Conservation (phyloP, 441 rosid species). For the Sinapis alba region DNA sequence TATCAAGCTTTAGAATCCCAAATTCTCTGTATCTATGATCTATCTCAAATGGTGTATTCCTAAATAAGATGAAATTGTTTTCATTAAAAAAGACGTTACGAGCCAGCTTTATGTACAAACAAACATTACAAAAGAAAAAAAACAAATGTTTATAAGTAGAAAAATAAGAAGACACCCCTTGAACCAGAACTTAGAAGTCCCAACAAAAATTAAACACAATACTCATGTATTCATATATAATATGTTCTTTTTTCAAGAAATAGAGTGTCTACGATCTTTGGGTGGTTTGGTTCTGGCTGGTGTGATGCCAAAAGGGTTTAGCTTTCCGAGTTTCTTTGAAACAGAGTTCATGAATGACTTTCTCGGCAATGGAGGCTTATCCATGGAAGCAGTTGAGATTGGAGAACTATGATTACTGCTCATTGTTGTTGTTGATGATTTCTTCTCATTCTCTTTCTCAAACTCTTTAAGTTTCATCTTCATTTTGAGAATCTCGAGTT, state of each 20-base stretch:
- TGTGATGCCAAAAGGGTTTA: constrained; percentile 69
- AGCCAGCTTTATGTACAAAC: constrained; percentile 21
- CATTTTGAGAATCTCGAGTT: constrained; percentile 75
- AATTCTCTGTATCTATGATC: constrained; percentile 34
- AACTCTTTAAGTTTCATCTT: constrained; percentile 82
- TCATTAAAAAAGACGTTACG: neutral
- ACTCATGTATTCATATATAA: neutral
- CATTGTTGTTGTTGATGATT: constrained; percentile 16
- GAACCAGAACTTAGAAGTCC: constrained; percentile 26
- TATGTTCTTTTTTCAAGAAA: constrained; percentile 57
- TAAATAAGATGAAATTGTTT: neutral
- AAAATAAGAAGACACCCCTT: neutral
- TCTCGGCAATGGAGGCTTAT: constrained; percentile 83
- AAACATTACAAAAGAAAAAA: neutral
- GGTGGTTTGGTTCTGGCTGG: constrained; percentile 63
- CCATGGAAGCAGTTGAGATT: constrained; percentile 45
- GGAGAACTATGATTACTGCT: constrained; percentile 43
- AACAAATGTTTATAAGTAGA: constrained; percentile 9
- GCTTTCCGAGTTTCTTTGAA: constrained; percentile 76
- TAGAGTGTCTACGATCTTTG: constrained; percentile 85
- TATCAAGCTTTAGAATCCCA: constrained; percentile 28
- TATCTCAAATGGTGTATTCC: neutral
- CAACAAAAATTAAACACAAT: constrained; percentile 12
- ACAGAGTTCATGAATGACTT: constrained; percentile 81
- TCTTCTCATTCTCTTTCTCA: constrained; percentile 50